These are phyloP conservation scores for Ceratocystis ficicola DNA, from an alignment of 2,329 filamentous ascomycete genomes.

Conservation along the genomic window DNA sequence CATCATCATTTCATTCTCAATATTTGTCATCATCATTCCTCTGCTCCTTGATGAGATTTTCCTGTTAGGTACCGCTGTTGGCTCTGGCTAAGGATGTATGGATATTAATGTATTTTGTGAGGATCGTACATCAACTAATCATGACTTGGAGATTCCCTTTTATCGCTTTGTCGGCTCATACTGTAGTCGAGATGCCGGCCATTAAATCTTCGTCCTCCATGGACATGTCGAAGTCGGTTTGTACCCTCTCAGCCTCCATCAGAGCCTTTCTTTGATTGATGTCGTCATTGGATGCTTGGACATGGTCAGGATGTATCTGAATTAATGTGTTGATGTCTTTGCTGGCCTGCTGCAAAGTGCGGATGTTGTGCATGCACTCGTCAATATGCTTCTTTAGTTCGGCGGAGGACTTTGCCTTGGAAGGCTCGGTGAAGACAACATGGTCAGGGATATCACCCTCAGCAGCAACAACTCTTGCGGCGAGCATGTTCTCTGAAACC, in stretches of 20 bases:
- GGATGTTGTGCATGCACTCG: slow-evolving; percentile 33
- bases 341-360: slow-evolving; percentile 37
- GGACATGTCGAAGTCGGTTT: slow-evolving; percentile 34
- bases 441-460: slow-evolving; percentile 33
- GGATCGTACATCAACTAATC: not conserved
- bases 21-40: not conserved
- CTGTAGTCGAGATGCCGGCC: slow-evolving; percentile 31
- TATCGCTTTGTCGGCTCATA: not conserved
- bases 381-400: slow-evolving; percentile 36
- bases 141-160: not conserved
- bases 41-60: too few species aligned
- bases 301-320: slow-evolving; percentile 44
- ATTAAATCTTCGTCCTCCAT: slow-evolving; percentile 52
- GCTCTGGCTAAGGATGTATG: not conserved
- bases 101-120: not conserved
- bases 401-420: slow-evolving; percentile 17
- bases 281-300: slow-evolving; percentile 37
- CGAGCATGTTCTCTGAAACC: slow-evolving; percentile 43
- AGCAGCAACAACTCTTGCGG: slow-evolving; percentile 39
- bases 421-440: slow-evolving; percentile 39
- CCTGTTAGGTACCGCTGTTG: too few species aligned
- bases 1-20: not conserved
- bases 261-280: slow-evolving; percentile 30
- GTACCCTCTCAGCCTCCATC: slow-evolving; percentile 32
- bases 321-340: slow-evolving; percentile 43